Evolutionary conservation across 106 monocot species (phyloP), one percentile per base, ranked within the genome.

Genomic region (Xerophyta viscosa): DNA sequence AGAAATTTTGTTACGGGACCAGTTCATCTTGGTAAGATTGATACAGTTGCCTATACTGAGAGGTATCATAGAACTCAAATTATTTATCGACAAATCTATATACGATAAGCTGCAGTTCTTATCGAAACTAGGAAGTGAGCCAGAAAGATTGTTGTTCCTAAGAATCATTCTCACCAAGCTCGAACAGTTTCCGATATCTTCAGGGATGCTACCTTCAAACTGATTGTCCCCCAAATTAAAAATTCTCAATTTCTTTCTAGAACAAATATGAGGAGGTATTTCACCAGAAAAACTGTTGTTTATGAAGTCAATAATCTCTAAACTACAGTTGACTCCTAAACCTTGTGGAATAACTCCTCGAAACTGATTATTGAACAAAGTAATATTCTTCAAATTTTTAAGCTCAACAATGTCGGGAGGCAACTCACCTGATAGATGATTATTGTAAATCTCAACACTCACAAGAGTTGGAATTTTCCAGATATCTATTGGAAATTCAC

Each of bases 251-350:
- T 61, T 50, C 39, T 60, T 69, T 6, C 67, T 62, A 36, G 45
- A 66, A 50, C 96, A 89, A 12, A 98, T 68, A 50, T 59, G 20
- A 1, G 61, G 76, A 14, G 96, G 96, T 7, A 90, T 82, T 39
- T 31, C 69, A 11, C 96, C 96, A 22, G 41, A 39, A 33, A 90
- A 86, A 23, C 56, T 65, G 54, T 82, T 98, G 24, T 80, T 56
- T 4, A 67, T 71, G 31, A 98, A 74, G 22, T 90, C 79, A 47
- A 90, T 62, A 4, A 36, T 23, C 3, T 48, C 41, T 45, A 98
- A 48, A 43, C 68, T 74, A 27, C 71, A 72, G 42, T 79, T 64
- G 18, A 74, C 41, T 2, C 85, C 85, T 56, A 98, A 47, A 37
- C 41, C 70, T 45, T 66, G 71, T 37, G 96, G 96, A 33, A 98